Evolutionary conservation across 2,329 filamentous ascomycete genomes (phyloP).

Genomic region (Rutstroemia sp.): DNA sequence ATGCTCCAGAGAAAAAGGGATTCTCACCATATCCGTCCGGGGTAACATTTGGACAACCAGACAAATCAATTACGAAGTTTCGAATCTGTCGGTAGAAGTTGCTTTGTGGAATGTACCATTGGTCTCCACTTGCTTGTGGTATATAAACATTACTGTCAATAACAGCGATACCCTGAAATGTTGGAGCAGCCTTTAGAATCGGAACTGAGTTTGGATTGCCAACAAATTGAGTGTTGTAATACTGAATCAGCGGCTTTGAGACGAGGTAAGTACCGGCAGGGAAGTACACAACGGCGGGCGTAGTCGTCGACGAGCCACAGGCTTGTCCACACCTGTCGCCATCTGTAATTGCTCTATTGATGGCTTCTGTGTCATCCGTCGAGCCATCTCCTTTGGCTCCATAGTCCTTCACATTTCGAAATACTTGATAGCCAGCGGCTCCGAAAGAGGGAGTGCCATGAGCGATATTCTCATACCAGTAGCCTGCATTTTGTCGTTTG

Average conservation of each 20-base stretch:
- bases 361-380: conserved; percentile 41
- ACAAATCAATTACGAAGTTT: conserved; percentile 55
- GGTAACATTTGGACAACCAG: no score
- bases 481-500: no score
- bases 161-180: conserved; percentile 68
- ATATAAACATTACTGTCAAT: conserved; percentile 67
- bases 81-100: conserved; percentile 55
- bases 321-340: conserved; percentile 10
- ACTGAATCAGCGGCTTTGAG: conserved; percentile 18
- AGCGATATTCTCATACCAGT: no score
- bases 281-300: conserved; percentile 31
- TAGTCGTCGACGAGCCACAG: conserved; percentile 37
- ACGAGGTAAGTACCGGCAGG: conserved; percentile 16
- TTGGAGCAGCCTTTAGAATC: conserved; percentile 61
- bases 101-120: conserved; percentile 34
- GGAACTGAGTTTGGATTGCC: conserved; percentile 41
- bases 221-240: conserved; percentile 24
- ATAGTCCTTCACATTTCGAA: background rate
- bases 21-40: no score
- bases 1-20: no score
- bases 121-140: conserved; percentile 32
- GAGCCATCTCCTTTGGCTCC: conserved; percentile 13
- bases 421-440: no score
- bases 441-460: no score
- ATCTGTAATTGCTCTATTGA: conserved; percentile 49